Base-by-base conservation (phyloP, 495 filamentous ascomycete genomes). In the Xylaria intraflava region DNA sequence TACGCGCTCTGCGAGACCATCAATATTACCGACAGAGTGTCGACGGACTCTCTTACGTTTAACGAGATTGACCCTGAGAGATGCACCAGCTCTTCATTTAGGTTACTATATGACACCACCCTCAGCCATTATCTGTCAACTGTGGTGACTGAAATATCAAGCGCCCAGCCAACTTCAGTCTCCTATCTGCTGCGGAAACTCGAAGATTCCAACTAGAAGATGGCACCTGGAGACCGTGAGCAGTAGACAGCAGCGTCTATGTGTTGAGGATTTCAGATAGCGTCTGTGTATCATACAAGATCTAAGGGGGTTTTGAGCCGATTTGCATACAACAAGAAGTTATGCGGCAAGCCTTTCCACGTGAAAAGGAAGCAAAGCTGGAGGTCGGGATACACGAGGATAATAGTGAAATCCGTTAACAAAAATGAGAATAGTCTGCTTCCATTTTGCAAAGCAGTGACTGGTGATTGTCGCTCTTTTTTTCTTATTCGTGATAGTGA, bases 21-120 rank as follows among this genome's bases (percentile, higher is more conserved):
- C 73, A 98, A 97, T 68, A 95, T 96, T 70, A 91, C 88, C 20
- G 93, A 96, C 59, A 82, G 85, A 49, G 89, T 95, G 4, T 86
- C 89, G 8, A 80, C 94, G 0, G 93, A 96, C 69, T 87, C 87
- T 30, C 90, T 98, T 57, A 90, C 93, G 20, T 83, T 85, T 47
- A 97, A 98, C 68, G 93, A 98, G 74, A 84, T 96, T 53, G 90
- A 84, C 24, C 79, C 80, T 0, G 74, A 77, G 55, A 58, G 69
- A 20, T 67, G 67, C 60, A 66, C 73, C 12, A 60, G 65, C 38
- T 84, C 89, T 61, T 73, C 88, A 6, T 81, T 93, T 53, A 89
- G 95, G 61, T 74, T 95, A 56, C 81, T 96, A 78, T 96, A 90
- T 60, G 93, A 98, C 71, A 89, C 92, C 35, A 97, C 93, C 10